Percentiles rank a stretch among this genome's conserved stretches.
phyloP scores from a whole-genome alignment of 331 rosid genomes.

The Rosa hybrid region DNA sequence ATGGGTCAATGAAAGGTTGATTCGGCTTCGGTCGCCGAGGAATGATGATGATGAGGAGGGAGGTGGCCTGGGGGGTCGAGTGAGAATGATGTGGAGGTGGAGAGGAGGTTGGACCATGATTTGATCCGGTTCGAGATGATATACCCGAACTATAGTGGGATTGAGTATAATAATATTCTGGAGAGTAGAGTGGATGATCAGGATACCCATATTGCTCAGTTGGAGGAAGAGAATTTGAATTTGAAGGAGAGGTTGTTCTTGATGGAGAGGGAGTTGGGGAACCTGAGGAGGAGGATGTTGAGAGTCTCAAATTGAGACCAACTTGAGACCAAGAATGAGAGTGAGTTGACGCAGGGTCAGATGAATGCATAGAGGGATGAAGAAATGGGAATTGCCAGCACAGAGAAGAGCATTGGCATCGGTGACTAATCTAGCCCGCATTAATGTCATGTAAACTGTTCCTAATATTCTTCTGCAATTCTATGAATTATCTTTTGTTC shows the following conservation, averaged over 20 bases:
- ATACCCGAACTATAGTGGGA: conserved; percentile 73
- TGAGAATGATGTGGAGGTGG: conserved; percentile 89
- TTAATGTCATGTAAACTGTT: conserved; percentile 16
- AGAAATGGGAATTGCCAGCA: conserved; percentile 4
- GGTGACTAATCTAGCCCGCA: conserved; percentile 37
- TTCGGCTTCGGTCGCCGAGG: conserved; percentile 63
- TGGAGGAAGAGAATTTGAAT: conserved; percentile 67
- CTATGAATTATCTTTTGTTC: neutral
- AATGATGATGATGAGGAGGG: conserved; percentile 72
- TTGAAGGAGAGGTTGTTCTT: conserved; percentile 66
- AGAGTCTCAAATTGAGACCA: too few relatives aligned
- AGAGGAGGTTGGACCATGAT: conserved; percentile 90
- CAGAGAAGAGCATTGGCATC: conserved; percentile 26
- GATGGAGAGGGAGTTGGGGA: conserved; percentile 66
- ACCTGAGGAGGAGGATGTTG: conserved; percentile 60
- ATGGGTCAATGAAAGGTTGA: conserved; percentile 79
- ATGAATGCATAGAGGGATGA: conserved; percentile 9
- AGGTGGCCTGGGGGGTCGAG: conserved; percentile 56
- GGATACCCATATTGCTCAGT: conserved; percentile 71
- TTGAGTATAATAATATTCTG: conserved; percentile 65
- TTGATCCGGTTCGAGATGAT: conserved; percentile 94
- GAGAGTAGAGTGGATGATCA: conserved; percentile 95
- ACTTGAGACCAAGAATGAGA: conserved; percentile 8
- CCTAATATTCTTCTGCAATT: neutral
- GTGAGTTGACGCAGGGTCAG: neutral